Conservation (phyloP, 129 eudicot genomes). For the Centella asiatica region DNA sequence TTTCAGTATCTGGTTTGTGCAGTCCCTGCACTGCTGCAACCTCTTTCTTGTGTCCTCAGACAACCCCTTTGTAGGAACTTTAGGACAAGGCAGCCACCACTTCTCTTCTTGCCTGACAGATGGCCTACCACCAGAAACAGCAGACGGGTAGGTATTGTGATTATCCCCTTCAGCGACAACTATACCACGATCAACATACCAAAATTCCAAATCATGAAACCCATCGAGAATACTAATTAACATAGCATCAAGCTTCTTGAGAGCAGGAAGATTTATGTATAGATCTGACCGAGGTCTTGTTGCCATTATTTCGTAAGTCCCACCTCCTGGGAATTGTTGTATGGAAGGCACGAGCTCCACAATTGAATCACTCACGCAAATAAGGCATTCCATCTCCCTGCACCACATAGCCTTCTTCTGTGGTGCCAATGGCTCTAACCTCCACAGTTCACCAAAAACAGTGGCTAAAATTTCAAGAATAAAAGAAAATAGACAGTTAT, state of each 20-base stretch:
- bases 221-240: slow-evolving; percentile 72
- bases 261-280: slow-evolving; percentile 75
- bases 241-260: slow-evolving; percentile 86
- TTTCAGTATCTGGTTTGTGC: slow-evolving; percentile 88
- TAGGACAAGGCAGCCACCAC: slow-evolving; percentile 98
- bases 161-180: slow-evolving; percentile 41
- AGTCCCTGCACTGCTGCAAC: slow-evolving; percentile 81
- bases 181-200: slow-evolving; percentile 76
- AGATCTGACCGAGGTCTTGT: slow-evolving; percentile 77
- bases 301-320: slow-evolving; percentile 85
- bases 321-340: slow-evolving; percentile 77
- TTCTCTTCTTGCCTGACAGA: slow-evolving; percentile 93
- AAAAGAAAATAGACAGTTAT: slow-evolving; percentile 5
- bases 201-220: slow-evolving; percentile 59
- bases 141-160: slow-evolving; percentile 37
- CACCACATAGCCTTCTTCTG: slow-evolving; percentile 89
- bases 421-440: slow-evolving; percentile 85
- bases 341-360: slow-evolving; percentile 82
- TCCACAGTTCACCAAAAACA: slow-evolving; percentile 91
- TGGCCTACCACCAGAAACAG: slow-evolving; percentile 46
- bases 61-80: slow-evolving; percentile 77
- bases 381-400: slow-evolving; percentile 90
- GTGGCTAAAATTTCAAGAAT: slow-evolving; percentile 37
- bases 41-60: slow-evolving; percentile 76
- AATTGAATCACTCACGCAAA: slow-evolving; percentile 77